Evolutionary conservation across 305 asterid genomes (phyloP), one percentile per base, ranked within the genome.

Genomic region (Solanum hybrid): DNA sequence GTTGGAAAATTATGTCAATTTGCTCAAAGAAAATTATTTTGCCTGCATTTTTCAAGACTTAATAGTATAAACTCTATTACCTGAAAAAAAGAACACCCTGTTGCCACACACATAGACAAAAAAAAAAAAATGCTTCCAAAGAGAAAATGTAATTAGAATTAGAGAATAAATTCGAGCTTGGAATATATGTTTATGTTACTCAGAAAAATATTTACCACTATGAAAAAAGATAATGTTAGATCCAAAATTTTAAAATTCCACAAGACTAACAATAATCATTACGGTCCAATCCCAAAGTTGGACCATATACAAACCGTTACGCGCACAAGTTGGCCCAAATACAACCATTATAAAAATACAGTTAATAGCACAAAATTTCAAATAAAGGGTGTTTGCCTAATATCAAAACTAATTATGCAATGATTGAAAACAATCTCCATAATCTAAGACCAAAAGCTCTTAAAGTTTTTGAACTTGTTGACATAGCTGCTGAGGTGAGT

Each of bases 11-110:
- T 18, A 18, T 57, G 69, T 57, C 24, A 57, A 57, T 18, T 57
- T 57, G 69, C 24, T 57, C 9, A 57, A 6, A 51, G 9, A 16
- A 51, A 51, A 16, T 51, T 51, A 16, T 51, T 51, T 51, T 6
- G 67, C 3, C 67, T 51, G 9, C 67, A 51, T 51, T 16, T 51
- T 51, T 5, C 61, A 46, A 42, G 20, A 13, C 61, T 46, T 14
- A 5, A 5, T 13, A 46, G 2, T 14, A 14, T 46, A 46, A 40
- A 46, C 2, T 13, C 22, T 46, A 12, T 42, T 12, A 42, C 57
- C 18, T 42, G 6, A 46, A 5, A 51, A 16, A 51, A 51, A 4
- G 22, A 16, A 1, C n/a, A 0, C n/a, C 0, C 8, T 16, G 0
- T 51, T 51, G n/a, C n/a, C 67, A 57, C 67, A 57, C 0, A 6